Evolutionary conservation across 331 rosid genomes (phyloP), one percentile per base, ranked within the genome.

Genomic region (Malus hybrid): DNA sequence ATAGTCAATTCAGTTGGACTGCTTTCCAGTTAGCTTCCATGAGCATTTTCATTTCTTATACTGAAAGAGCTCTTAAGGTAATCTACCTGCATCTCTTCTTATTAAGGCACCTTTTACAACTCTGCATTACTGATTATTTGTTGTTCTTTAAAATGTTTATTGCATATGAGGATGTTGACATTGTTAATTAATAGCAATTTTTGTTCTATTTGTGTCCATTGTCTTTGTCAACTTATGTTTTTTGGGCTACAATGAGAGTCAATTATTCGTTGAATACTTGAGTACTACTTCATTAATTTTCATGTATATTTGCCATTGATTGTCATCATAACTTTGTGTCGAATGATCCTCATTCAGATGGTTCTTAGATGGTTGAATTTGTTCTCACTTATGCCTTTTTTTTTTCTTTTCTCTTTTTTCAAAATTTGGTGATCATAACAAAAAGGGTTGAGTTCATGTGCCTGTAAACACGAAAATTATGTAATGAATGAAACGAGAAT

Each of bases 241-340:
- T 16, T 15, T 12, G n/a, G 90, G 90, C 69, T 53, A 5, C 22
- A 5, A 15, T 2, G 24, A 18, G 4, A 84, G 98, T 62, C 83
- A 82, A 64, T 67, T 29, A 18, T 60, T 90, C 29, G 90, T 90
- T 3, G 98, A 96, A 69, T 78, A 74, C 22, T 75, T 93, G 84
- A 90, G 95, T 77, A 79, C 85, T 64, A 95, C 85, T 74, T 87
- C 95, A 69, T 95, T 93, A 56, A 75, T 93, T 77, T 93, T 89
- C 48, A 89, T 90, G 96, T 93, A 87, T 75, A 91, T 65, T 90
- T 96, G 61, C 98, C 96, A 0, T 71, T 93, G 85, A 87, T 93
- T 66, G 73, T 93, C 58, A 93, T 93, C n/a, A 96, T 93, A 86
- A 89, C 95, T 77, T 73, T 68, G 34, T 62, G 44, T 6, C n/a